Base-by-base conservation (phyloP, 1,284 basidiomycete species). In the Malassezia psittaci region DNA sequence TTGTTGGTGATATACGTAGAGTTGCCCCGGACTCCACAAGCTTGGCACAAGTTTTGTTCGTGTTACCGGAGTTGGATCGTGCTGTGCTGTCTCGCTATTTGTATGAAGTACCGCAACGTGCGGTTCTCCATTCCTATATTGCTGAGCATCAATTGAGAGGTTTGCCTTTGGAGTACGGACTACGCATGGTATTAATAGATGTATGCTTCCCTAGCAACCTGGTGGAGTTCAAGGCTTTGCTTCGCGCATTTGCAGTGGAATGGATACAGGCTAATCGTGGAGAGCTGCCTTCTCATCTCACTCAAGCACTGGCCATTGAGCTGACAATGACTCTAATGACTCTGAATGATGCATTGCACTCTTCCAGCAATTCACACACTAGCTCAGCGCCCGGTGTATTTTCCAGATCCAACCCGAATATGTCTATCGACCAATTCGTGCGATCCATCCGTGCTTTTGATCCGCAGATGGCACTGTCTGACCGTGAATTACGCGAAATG, bases 241-340 rank as follows among this genome's bases (percentile, higher is more conserved):
- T 83, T 29, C 63, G 75, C 16, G 82, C 85, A 10, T 91, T 98
- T 70, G 87, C 90, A 7, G 81, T 82, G 60, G 81, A 86, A 24
- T 98, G 90, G 87, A 86, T 87, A 63, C 84, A 86, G 56, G 85
- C 86, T n/a, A 98, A 99, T 72, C 52, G 51, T 4, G 33, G 53
- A 10, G 60, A 66, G 38, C 68, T 72, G 24, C 64, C 66, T 52
- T 43, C 49, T 1, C 43, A 10, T 0, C 67, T 73, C 40, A 68
- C 64, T 12, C 34, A 48, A 5, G 81, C 83, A 13, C 56, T 71
- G 7, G 68, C 66, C 0, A 55, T 58, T 5, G 79, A 72, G 35
- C 81, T 96, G 43, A 85, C 90, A 34, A 81, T 87, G 48, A 85
- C 88, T 1, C 83, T 93, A 54, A 83, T 91, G 60, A 86, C 90